These are phyloP conservation scores for Cladophialophora psammophila DNA, from an alignment of 2,329 filamentous ascomycete genomes.

Conservation along the genomic window DNA sequence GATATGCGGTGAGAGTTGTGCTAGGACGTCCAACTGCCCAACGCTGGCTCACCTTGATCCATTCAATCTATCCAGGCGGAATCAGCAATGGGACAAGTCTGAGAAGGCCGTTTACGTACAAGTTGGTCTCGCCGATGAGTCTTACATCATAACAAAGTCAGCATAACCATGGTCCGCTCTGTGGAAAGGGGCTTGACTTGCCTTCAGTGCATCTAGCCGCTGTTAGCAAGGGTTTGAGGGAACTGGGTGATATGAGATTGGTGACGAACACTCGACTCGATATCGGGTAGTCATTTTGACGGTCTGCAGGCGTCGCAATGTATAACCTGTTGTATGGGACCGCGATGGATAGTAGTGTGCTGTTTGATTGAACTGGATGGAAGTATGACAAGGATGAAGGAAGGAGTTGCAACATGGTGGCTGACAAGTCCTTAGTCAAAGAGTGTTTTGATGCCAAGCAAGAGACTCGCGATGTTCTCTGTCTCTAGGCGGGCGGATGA, in stretches of 20 bases:
- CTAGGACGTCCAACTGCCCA: not conserved
- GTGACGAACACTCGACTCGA: slow-evolving; percentile 73
- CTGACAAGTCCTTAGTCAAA: not conserved
- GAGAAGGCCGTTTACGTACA: slow-evolving; percentile 54
- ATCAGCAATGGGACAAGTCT: slow-evolving; percentile 26
- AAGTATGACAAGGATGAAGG: not conserved
- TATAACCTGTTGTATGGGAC: not conserved
- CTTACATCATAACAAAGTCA: slow-evolving; percentile 63
- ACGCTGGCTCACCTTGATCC: slow-evolving; percentile 74
- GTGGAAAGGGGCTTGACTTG: slow-evolving; percentile 44
- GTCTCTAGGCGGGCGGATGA: no score
- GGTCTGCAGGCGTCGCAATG: not conserved
- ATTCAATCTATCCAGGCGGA: slow-evolving; percentile 68
- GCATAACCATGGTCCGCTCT: slow-evolving; percentile 9
- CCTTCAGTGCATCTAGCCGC: slow-evolving; percentile 68
- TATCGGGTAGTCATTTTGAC: slow-evolving; percentile 55
- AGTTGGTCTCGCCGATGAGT: slow-evolving; percentile 91
- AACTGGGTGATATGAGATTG: slow-evolving; percentile 13
- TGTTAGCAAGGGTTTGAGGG: slow-evolving; percentile 28
- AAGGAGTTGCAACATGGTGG: not conserved
- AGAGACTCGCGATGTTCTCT: not conserved
- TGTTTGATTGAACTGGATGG: not conserved
- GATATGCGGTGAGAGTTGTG: slow-evolving; percentile 36
- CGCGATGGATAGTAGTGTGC: not conserved
- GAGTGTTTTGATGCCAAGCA: not conserved